Percentiles rank a stretch among this genome's conserved stretches.
Conservation (phyloP, 2,329 filamentous ascomycete species). For the Phialemoniopsis sp. region DNA sequence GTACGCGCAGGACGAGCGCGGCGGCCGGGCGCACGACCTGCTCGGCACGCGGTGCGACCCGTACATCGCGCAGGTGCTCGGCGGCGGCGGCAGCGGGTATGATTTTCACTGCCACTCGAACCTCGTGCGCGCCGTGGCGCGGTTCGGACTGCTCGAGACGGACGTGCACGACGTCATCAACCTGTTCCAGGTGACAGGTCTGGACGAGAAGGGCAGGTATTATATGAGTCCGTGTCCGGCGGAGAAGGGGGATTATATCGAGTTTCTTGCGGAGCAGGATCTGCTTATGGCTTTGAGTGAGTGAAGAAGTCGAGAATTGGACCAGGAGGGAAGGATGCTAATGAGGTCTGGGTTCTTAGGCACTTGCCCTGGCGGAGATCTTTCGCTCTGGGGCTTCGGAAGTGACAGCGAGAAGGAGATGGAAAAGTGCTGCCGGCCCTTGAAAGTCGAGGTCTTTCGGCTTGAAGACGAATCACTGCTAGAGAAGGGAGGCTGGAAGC, state of each 20-base stretch:
- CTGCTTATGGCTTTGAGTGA: slow-evolving; percentile 56
- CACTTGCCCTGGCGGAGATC: slow-evolving; percentile 76
- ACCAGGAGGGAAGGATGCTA: slow-evolving; percentile 42
- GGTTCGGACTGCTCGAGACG: slow-evolving; percentile 63
- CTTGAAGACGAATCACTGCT: slow-evolving; percentile 39
- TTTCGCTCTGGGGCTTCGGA: slow-evolving; percentile 79
- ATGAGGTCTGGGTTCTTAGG: slow-evolving; percentile 23
- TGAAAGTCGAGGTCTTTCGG: slow-evolving; percentile 70
- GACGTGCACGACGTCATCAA: slow-evolving; percentile 86
- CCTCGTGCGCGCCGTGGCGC: slow-evolving; percentile 66
- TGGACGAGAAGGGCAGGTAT: slow-evolving; percentile 68
- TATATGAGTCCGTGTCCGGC: slow-evolving; percentile 68
- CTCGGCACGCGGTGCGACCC: slow-evolving; percentile 81
- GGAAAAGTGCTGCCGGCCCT: slow-evolving; percentile 65
- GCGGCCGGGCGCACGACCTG: slow-evolving; percentile 71
- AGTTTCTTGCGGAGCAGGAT: slow-evolving; percentile 79
- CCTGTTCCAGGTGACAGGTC: slow-evolving; percentile 78
- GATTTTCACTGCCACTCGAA: slow-evolving; percentile 86
- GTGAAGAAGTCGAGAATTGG: slow-evolving; percentile 8
- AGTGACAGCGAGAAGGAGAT: slow-evolving; percentile 64
- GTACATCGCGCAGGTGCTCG: slow-evolving; percentile 73
- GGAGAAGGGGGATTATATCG: slow-evolving; percentile 54
- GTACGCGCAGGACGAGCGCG: slow-evolving; percentile 58
- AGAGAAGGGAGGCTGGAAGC: too few relatives aligned
- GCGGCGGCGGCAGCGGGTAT: slow-evolving; percentile 54